Base-by-base conservation (phyloP, 169 alveolate genomes). In the Eimeria acervulina region DNA sequence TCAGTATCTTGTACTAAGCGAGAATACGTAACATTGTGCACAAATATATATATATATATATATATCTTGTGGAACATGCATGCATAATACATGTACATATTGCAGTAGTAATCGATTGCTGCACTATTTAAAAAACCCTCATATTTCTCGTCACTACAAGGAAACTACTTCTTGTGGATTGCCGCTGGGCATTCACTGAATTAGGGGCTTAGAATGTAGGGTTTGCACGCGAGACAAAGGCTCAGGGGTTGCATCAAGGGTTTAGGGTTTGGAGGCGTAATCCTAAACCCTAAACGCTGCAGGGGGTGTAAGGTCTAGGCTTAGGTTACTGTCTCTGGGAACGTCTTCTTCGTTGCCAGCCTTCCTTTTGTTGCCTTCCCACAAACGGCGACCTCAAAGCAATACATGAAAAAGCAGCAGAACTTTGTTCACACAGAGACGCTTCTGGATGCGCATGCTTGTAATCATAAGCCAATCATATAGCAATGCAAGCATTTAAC, bases 281-380 rank as follows among this genome's bases (percentile, higher is more conserved):
- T n/a, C n/a, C n/a, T n/a, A n/a, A n/a, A n/a, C n/a, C n/a, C n/a
- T n/a, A n/a, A n/a, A n/a, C n/a, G n/a, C n/a, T n/a, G n/a, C n/a
- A 66, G 76, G 76, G 76, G 76, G 55, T 47, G 55, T 47, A 5
- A 7, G 76, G 76, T 66, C 47, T 17, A 33, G 52, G 84, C 4
- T 44, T 26, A n/a, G 42, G 17, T 85, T 85, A 85, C 93, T 85
- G 80, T 85, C 93, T 31, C 93, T 28, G 59, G 93, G 93, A 38
- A 85, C 59, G 78, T 59, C 93, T 15, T 85, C 78, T 38, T 85
- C 80, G 93, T 21, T 59, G 40, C 93, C 93, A 8, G 80, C 93
- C 59, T 85, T 85, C 40, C 93, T 55, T 36, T 85, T 85, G 78
- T 85, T 85, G 38, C 93, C 93, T 33, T 85, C 80, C 93, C 93